phyloP scores from a whole-genome alignment of 2,329 filamentous ascomycete species.

The Verticillium longisporum region DNA sequence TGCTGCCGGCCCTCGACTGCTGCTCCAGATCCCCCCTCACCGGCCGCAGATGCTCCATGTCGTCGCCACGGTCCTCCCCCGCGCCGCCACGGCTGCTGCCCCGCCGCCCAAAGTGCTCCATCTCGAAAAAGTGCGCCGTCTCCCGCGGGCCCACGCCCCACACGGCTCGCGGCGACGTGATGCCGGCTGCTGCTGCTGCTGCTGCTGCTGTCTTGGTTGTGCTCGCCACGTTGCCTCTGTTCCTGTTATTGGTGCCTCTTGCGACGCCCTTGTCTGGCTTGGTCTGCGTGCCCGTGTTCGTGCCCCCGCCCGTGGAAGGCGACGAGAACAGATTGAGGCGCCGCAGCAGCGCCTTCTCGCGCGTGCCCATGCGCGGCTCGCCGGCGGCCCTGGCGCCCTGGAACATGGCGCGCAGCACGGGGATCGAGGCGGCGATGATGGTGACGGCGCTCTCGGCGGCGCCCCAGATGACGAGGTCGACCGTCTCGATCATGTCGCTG shows the following conservation, averaged over 20 bases:
- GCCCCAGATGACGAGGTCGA: slow-evolving; percentile 20
- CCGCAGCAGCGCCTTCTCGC: slow-evolving; percentile 6
- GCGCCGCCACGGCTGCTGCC: background rate
- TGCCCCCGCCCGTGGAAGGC: background rate
- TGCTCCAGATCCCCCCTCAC: background rate
- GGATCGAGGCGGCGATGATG: slow-evolving; percentile 25
- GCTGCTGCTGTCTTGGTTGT: background rate
- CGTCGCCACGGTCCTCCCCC: background rate
- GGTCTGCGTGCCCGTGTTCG: background rate
- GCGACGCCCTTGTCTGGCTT: background rate
- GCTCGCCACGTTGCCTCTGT: background rate
- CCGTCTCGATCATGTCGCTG: slow-evolving; percentile 14
- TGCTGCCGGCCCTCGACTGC: background rate
- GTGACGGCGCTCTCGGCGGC: slow-evolving; percentile 19
- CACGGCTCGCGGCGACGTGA: background rate
- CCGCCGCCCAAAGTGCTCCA: background rate
- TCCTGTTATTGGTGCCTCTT: background rate
- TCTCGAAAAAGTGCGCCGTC: background rate
- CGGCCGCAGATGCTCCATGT: background rate
- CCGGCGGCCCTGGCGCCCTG: background rate
- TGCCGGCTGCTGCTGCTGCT: background rate
- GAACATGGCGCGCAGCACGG: slow-evolving; percentile 21
- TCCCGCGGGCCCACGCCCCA: background rate
- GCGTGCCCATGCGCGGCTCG: slow-evolving; percentile 2
- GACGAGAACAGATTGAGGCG: slow-evolving; percentile 1